Evolutionary conservation across 352 stramenopile genomes (phyloP), one percentile per base, ranked within the genome.

Genomic region (Ochromonadaceae sp.): DNA sequence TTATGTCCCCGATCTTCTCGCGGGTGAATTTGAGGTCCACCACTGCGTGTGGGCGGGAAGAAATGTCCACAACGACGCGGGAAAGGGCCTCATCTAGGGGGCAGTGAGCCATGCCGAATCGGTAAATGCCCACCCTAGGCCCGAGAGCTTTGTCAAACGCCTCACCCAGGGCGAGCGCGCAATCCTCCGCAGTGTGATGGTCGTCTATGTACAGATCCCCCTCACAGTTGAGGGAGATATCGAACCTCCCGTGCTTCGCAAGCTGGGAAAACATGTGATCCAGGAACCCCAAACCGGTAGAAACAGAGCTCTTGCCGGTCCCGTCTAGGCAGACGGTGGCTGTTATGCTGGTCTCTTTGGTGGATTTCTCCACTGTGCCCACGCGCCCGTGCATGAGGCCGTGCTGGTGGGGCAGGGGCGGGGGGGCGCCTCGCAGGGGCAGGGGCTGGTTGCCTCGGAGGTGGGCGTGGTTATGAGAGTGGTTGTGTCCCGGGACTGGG

Each of bases 181-280:
- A 92, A 76, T 95, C 86, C 69, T 95, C 86, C 0, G 83, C 86
- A 58, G 85, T 93, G 76, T 95, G 86, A 67, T 95, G 86, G 72
- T 95, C 86, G 67, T 95, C 86, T 53, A 95, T 92, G 76, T 84
- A 85, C 28, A 84, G 82, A 72, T 95, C 86, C 53, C 86, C 86
- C 66, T 91, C 86, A 76, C 84, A 92, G 20, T 76, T 70, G 7
- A 94, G 74, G 39, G 76, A 72, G 20, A 95, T 59, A 70, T 95
- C 84, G 52, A 93, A 87, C 34, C 84, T 80, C 57, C 79, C 87
- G 71, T 94, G 85, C 75, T 93, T 94, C 47, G 83, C 75, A 36
- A 95, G 74, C 26, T 85, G 83, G 38, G 78, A 84, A 28, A 93
- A 71, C 84, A 93, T 93, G 74, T 92, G 85, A 69, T 95, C 86